A percentile compares a stretch with the other conserved stretches of the same genome.
Evolutionary conservation across 306 rosid species (phyloP).

Genomic region (Cercis canadensis): DNA sequence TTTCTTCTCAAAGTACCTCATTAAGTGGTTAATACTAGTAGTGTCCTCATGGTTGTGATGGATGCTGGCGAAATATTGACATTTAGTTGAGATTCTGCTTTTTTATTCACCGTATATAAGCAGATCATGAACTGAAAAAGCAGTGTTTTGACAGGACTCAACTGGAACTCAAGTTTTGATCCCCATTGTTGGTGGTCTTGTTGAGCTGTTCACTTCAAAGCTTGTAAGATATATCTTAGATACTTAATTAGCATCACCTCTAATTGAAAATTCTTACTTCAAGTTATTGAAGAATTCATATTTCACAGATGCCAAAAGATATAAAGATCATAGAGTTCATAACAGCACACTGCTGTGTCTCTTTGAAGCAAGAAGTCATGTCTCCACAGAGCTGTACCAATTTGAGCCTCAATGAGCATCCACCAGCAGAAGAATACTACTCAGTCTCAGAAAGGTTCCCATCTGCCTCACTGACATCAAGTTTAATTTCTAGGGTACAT

Average conservation of each 20-base stretch:
- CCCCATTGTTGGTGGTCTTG: slow-evolving; percentile 71
- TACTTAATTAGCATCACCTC: neutral
- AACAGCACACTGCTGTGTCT: slow-evolving; percentile 46
- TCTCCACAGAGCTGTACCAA: slow-evolving; percentile 33
- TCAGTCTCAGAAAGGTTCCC: slow-evolving; percentile 24
- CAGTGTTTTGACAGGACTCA: slow-evolving; percentile 50
- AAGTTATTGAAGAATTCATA: slow-evolving; percentile 5
- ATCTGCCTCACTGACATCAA: slow-evolving; percentile 13
- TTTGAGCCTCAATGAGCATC: slow-evolving; percentile 41
- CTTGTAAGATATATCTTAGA: slow-evolving; percentile 48
- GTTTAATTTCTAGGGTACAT: slow-evolving; percentile 43
- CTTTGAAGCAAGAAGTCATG: slow-evolving; percentile 51
- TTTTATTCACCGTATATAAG: slow-evolving; percentile 1
- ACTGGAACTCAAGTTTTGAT: slow-evolving; percentile 73
- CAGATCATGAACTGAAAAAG: slow-evolving; percentile 21
- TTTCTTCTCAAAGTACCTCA: neutral
- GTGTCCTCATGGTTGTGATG: neutral
- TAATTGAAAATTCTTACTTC: slow-evolving; percentile 13
- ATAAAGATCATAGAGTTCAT: slow-evolving; percentile 55
- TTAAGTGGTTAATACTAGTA: neutral
- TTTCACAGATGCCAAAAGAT: slow-evolving; percentile 67
- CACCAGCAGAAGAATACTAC: slow-evolving; percentile 26
- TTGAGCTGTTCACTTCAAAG: slow-evolving; percentile 72
- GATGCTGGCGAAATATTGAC: neutral
- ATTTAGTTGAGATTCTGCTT: slow-evolving; percentile 2